Base-by-base conservation (phyloP, 1,284 basidiomycete species). In the Boletus calvinii region DNA sequence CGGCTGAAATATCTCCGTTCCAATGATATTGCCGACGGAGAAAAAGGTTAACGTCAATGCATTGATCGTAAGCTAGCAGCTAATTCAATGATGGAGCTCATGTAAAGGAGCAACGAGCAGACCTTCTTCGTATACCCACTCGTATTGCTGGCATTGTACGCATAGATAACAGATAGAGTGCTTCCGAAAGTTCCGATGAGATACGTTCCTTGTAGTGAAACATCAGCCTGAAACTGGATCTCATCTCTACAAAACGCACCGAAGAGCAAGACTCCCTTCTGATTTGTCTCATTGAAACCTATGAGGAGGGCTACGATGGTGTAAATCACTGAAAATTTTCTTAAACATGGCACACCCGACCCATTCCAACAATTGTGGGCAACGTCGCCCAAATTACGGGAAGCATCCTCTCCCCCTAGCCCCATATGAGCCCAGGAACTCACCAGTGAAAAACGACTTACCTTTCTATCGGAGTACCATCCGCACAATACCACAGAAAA, bases 81-180 rank as follows among this genome's bases (percentile, higher is more conserved):
- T 1, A 9, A 32, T 31, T 36, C 17, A 45, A 36, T 13, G 11
- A 31, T 18, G 13, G 7, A 35, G 22, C 20, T 22, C n/a, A 24
- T n/a, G 18, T 8, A 29, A 24, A 18, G 17, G 41, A 39, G 11
- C 22, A 11, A 26, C n/a, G n/a, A 18, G 1, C 48, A 11, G 22
- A 73, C 72, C 70, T 85, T 85, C 73, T 87, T 87, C 2, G 82
- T 85, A 48, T 82, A 78, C 0, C 83, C 83, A 41, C 77, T 79
- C 0, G 79, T 84, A 57, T 87, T 87, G 45, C 77, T 80, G 0
- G 84, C 81, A 54, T 84, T 84, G 62, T 83, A 87, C 0, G 80
- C 80, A 55, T 85, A 86, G 20, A 86, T 73, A 0, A 78, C 75
- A 0, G 81, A 76, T 3, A 85, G 69, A 0, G 81, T 76, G 42